Evolutionary conservation across 1,139 yeast genomes (phyloP), one percentile per base, ranked within the genome.

Genomic region (Pichia sp.): DNA sequence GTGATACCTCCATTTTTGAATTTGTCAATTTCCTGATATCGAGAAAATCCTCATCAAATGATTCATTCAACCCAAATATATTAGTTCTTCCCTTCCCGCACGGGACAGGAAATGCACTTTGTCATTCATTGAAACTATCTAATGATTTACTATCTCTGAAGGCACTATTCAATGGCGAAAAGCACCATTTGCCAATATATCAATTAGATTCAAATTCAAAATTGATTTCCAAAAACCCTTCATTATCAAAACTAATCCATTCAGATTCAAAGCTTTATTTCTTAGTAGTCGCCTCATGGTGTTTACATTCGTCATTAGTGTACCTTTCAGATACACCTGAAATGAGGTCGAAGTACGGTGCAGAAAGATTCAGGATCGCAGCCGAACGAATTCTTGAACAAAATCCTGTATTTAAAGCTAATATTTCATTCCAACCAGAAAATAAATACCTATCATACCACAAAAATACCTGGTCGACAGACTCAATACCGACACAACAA

Each of bases 41-140:
- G 3, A 20, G n/a, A 6, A 22, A 27, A 17, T 10, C 27, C 10
- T 24, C 27, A 24, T 4, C 19, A 6, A 42, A 21, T 8, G 7
- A n/a, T 37, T 2, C 27, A 36, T 8, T 44, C 4, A 52, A 50
- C 4, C 46, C 40, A 2, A 48, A 52, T 1, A 22, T 61, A 53
- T 55, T 42, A 27, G 58, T 53, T 43, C 74, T 38, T 11, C 75
- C 81, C 4, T 67, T 90, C 20, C 96, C 97, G 0, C 73, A 82
- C 46, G 98, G 98, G 1, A 84, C 96, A 0, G 97, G 96, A 0
- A 90, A 90, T 61, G 90, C 96, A 9, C 69, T 88, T 47, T 78
- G 89, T 2, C 74, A 78, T 18, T 83, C 96, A 0, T 58, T 83
- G 10, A 81, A 79, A 1, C 59, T 80, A 17, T 58, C 60, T 14